A percentile compares a stretch with the other conserved stretches of the same genome.
Evolutionary conservation across 2,329 filamentous ascomycete genomes (phyloP).

Genomic region (Botrytis medusae): DNA sequence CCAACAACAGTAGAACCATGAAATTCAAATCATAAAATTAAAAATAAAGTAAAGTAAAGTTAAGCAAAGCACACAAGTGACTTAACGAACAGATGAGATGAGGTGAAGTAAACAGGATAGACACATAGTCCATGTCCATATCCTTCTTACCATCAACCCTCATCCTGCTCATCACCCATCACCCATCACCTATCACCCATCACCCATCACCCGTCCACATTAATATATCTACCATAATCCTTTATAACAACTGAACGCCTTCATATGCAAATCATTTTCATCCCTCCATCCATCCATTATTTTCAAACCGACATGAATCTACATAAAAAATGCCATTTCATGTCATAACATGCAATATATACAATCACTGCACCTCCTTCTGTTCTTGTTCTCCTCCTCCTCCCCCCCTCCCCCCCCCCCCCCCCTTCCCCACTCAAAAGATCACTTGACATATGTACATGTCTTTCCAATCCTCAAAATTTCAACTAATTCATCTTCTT

Average conservation of each 20-base stretch:
- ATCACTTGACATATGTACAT: no score
- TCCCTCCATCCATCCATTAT: neutral
- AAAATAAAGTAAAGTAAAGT: neutral
- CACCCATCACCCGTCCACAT: neutral
- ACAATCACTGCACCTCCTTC: neutral
- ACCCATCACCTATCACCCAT: neutral
- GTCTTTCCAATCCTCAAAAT: neutral
- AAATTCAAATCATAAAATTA: neutral
- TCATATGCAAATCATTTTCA: conserved; percentile 8
- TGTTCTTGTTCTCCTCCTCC: neutral
- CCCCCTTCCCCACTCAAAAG: neutral
- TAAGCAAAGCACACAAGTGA: neutral
- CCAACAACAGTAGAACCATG: no score
- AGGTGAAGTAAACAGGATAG: neutral
- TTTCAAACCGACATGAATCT: neutral
- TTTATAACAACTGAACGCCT: neutral
- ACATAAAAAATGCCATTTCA: neutral
- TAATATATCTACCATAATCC: neutral
- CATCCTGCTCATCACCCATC: neutral
- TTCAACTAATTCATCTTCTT: conserved; percentile 27
- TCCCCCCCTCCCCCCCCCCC: no score
- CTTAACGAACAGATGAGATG: neutral
- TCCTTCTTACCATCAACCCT: neutral
- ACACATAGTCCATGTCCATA: neutral
- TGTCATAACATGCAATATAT: neutral